Evolutionary conservation across 2,329 filamentous ascomycete species (phyloP), one percentile per base, ranked within the genome.

Genomic region (Fusarium nanum): DNA sequence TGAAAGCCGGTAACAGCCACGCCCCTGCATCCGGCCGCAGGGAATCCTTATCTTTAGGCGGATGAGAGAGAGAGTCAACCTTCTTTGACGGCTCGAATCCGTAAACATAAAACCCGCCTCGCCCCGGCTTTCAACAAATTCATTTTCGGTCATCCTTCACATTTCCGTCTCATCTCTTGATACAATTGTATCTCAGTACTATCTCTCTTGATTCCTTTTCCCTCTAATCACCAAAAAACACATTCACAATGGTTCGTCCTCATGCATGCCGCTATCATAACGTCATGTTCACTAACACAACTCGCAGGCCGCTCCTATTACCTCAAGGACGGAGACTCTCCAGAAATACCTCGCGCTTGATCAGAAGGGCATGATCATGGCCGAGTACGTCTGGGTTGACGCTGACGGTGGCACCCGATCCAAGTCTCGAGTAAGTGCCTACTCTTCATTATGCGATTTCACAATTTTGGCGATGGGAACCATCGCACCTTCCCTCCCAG

Each of bases 301-400:
- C 34, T 3, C 10, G 1, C 45, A 75, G 73, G 66, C 73, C 57
- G 16, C 62, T 44, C 56, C 71, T 3, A 56, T 66, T 1, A 72
- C 65, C 37, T 75, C 73, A 61, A 59, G 73, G 66, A 75, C 73
- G 56, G 79, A 80, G 54, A 81, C 76, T 70, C 90, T 98, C 82
- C 85, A 91, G 82, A 98, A 98, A 84, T 98, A 95, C 88, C 89
- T 96, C 84, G 86, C 87, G 78, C 92, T 98, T 78, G 91, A 94
- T 81, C 95, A 98, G 86, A 93, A 92, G 82, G 94, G 94, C 81
- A 86, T 85, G 76, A 87, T 97, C 80, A 96, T 97, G 83, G 95
- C 94, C 79, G 95, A 98, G 86, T 98, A 98, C 85, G 90, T 98
- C 87, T 98, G 95, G 95, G 92, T 98, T 81, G 94, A 98, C 79